Base-by-base conservation (phyloP, 2,329 filamentous ascomycete genomes). In the Madurella mycetomatis region DNA sequence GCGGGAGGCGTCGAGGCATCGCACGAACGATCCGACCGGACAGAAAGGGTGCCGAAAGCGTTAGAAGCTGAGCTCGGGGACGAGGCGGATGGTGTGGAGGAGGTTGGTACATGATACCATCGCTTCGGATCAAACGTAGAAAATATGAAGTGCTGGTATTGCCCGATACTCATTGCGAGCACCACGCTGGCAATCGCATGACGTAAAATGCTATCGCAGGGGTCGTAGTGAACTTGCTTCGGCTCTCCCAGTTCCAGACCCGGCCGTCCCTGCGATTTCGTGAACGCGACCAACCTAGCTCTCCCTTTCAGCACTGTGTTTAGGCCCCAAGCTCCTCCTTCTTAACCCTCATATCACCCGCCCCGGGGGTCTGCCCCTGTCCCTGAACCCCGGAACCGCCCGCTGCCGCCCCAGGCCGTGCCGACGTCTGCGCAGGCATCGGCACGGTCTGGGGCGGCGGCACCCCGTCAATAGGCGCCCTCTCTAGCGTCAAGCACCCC, bases 1-100 rank as follows among this genome's bases (percentile, higher is more conserved):
- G 85, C 86, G 0, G 82, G 80, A 9, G 87, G 87, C 2, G 76
- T 90, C 44, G 72, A 81, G 40, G 84, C 81, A 7, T 82, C 84
- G 0, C 78, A 80, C 59, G 72, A 76, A 59, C 69, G 73, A 30
- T 63, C 64, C 1, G 73, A 72, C n/a, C 72, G 72, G 60, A 67
- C 70, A 19, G 70, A 77, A 48, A 67, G 70, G 56, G 62, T 73
- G 55, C 68, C 69, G 32, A 62, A 69, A 57, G 67, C 73, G 65
- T 39, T 81, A 45, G 70, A 78, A 59, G 71, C 75, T 64, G 70
- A 78, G 64, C 67, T 79, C 1, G 79, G 76, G 2, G 78, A 82
- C 31, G 80, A 81, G 51, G 77, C 76, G 12, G 80, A 76, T 48
- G 76, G 75, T 15, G 62, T 64, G 32, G 60, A 50, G 53, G 62